Evolutionary conservation across 1,284 basidiomycete genomes (phyloP).

Genomic region (Moniliella sp.): DNA sequence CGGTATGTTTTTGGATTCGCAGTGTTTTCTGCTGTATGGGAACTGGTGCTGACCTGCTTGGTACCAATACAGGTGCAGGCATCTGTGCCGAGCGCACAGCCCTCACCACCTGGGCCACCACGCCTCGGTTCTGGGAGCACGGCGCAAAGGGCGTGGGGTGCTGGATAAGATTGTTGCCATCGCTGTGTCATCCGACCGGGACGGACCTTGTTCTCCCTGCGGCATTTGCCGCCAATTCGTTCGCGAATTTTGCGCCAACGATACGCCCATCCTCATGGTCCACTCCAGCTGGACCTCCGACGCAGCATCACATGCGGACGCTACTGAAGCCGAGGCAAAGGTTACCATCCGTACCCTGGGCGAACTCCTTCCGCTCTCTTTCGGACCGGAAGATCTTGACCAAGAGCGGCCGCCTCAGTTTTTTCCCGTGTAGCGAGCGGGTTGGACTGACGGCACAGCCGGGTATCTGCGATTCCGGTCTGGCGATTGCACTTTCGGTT

Average conservation of each 20-base stretch:
- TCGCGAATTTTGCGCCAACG: too few species aligned
- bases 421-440: too few species aligned
- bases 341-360: too few species aligned
- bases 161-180: constrained; percentile 4
- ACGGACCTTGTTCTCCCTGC: constrained; percentile 38
- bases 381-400: constrained; percentile 57
- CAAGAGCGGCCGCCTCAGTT: too few species aligned
- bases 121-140: constrained; percentile 5
- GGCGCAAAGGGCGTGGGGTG: too few species aligned
- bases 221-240: constrained; percentile 78
- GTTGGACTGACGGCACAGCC: too few species aligned
- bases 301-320: too few species aligned
- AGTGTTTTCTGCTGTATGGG: background rate
- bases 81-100: constrained; percentile 30
- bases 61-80: constrained; percentile 2
- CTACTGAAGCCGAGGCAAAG: too few species aligned
- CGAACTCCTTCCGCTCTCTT: constrained; percentile 60
- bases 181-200: constrained; percentile 14
- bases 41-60: background rate
- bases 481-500: too few species aligned
- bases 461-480: too few species aligned
- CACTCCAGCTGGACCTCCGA: too few species aligned
- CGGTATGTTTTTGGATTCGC: constrained; percentile 45
- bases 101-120: constrained; percentile 12
- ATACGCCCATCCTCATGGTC: too few species aligned